Percentiles rank a stretch among this genome's conserved stretches.
Evolutionary conservation across 371 early-diverging fungal genomes (phyloP).

Genomic region (Coemansia sp.): DNA sequence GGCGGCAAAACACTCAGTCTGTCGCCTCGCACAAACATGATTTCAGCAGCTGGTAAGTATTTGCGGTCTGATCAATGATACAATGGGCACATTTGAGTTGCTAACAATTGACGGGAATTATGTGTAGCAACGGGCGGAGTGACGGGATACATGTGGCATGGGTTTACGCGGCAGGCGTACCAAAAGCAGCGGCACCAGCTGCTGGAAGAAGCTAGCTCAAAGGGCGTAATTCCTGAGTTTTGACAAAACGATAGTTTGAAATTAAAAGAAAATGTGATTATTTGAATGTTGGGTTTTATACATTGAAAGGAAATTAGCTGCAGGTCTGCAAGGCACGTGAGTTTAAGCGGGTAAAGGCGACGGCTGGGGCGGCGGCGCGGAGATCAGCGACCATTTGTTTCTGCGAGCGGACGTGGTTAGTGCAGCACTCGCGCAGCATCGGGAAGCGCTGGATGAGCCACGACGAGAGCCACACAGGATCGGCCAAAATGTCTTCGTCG

Average conservation of each 20-base stretch:
- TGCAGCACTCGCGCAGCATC: conserved; percentile 31
- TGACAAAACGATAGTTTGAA: not conserved
- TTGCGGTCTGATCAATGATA: too few species aligned
- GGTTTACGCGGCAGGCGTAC: conserved; percentile 46
- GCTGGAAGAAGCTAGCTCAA: conserved; percentile 23
- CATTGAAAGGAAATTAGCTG: not conserved
- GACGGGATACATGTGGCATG: conserved; percentile 50
- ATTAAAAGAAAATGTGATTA: not conserved
- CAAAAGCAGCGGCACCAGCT: conserved; percentile 38
- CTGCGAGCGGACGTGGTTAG: conserved; percentile 41
- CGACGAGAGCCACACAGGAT: conserved; percentile 29
- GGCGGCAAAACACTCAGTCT: conserved; percentile 38
- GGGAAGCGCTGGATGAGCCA: conserved; percentile 42
- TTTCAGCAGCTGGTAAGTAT: conserved; percentile 31
- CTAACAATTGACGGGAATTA: too few species aligned
- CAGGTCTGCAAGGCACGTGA: conserved; percentile 31
- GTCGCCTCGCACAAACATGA: conserved; percentile 17
- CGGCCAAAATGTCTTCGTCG: conserved; percentile 47
- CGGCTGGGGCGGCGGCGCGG: conserved; percentile 20
- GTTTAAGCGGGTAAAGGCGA: conserved; percentile 27
- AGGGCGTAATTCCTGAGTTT: conserved; percentile 9
- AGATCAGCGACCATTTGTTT: conserved; percentile 24
- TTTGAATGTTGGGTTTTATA: not conserved
- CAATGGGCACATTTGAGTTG: too few species aligned
- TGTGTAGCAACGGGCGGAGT: conserved; percentile 38